Percentiles rank a stretch among this genome's conserved stretches.
Conservation (phyloP, 257 asterid genomes). For the Thymus quinquecostatus region DNA sequence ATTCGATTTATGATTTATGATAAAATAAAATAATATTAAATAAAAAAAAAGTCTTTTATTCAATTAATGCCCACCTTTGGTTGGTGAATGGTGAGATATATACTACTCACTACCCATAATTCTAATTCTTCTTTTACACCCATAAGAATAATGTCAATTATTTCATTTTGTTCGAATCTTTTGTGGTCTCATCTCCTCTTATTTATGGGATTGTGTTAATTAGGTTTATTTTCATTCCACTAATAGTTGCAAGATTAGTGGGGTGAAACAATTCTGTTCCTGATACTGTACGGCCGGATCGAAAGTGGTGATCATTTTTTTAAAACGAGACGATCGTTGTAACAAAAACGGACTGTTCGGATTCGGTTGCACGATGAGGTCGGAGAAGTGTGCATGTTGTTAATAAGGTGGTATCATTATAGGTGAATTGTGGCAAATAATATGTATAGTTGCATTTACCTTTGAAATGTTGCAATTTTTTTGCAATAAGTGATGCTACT, state of each 20-base stretch:
- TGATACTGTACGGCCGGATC: background rate
- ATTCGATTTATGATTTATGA: background rate
- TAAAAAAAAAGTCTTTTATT: background rate
- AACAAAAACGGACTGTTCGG: too few relatives aligned
- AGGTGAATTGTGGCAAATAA: too few relatives aligned
- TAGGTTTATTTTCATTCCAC: background rate
- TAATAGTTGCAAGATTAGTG: background rate
- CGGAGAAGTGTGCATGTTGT: too few relatives aligned
- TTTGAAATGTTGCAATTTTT: too few relatives aligned
- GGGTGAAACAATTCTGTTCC: background rate
- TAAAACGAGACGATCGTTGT: too few relatives aligned
- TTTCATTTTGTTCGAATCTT: background rate
- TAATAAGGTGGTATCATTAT: too few relatives aligned
- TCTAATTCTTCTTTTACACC: background rate
- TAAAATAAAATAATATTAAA: too few relatives aligned
- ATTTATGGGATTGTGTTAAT: background rate
- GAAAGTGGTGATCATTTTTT: too few relatives aligned
- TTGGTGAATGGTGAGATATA: constrained; percentile 20
- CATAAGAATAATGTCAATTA: background rate
- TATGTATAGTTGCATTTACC: too few relatives aligned
- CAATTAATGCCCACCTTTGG: constrained; percentile 4
- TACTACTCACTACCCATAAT: background rate
- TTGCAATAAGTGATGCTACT: constrained; percentile 7
- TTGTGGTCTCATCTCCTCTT: background rate
- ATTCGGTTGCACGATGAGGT: too few relatives aligned